Conservation (phyloP, 129 eudicot genomes). For the Lactuca saligna region DNA sequence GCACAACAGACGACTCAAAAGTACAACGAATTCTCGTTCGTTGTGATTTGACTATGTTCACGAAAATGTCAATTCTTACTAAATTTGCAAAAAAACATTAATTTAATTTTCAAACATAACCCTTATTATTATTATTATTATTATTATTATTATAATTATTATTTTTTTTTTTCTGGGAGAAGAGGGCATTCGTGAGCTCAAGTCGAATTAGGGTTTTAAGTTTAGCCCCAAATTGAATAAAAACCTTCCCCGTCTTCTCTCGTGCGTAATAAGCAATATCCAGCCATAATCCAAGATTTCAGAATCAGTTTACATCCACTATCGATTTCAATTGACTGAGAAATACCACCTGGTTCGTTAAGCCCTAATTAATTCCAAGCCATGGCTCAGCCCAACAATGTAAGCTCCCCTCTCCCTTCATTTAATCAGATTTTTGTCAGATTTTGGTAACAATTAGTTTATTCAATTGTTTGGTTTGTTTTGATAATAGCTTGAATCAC, state of each 20-base stretch:
- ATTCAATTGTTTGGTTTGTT: not conserved
- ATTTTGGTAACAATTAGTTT: not conserved
- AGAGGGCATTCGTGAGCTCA: not conserved
- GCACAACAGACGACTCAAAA: too few relatives aligned
- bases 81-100: too few relatives aligned
- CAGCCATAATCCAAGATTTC: constrained; percentile 9
- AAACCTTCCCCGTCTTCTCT: not conserved
- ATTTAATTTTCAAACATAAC: too few relatives aligned
- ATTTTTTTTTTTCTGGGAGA: too few relatives aligned
- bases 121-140: too few relatives aligned
- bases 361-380: not conserved
- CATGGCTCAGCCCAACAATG: constrained; percentile 55
- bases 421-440: not conserved
- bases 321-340: not conserved
- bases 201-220: constrained; percentile 30
- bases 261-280: constrained; percentile 5
- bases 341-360: not conserved
- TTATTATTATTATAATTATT: too few relatives aligned
- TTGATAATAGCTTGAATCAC: not conserved
- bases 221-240: constrained; percentile 22
- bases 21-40: too few relatives aligned
- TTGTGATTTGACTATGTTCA: too few relatives aligned
- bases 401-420: constrained; percentile 10
- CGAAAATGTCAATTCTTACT: too few relatives aligned
- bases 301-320: not conserved